Base-by-base conservation (phyloP, 306 rosid genomes). In the Gynostemma pentaphyllum region DNA sequence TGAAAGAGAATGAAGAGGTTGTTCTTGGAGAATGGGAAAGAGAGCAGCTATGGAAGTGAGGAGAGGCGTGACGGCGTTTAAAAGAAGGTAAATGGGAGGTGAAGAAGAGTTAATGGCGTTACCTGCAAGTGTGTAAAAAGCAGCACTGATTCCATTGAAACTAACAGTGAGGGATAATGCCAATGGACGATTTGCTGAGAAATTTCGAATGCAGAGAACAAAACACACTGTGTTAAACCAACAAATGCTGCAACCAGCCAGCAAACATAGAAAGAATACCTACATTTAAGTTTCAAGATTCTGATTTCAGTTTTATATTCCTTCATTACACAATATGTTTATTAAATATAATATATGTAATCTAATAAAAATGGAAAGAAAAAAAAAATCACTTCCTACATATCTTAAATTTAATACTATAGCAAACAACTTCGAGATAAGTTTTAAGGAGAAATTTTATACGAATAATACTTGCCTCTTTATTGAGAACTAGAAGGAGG, bases 171-270 rank as follows among this genome's bases (percentile, higher is more conserved):
- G 95, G 5, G 99, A 81, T 45, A 92, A 45, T 26, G 99, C 99
- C 34, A 92, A 79, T 9, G 99, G 80, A 23, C 88, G 82, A 72
- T 81, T 86, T 0, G 84, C 76, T 10, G 96, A 89, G 76, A 92
- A 92, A 40, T 92, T 92, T 76, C 68, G 79, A 13, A 86, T 84
- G 88, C 99, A 92, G 23, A 92, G 88, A 70, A 92, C 90, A 63
- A 88, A 92, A 42, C 99, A 92, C 0, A 92, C 94, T 5, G 99
- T 88, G 85, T 92, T 88, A 95, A 92, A 88, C 99, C 99, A 92
- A 70, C 99, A 92, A 34, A 92, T 92, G 88, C 95, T 86, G 45
- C 95, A 86, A 23, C 99, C 95, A 41, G 95, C 85, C 48, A 86
- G 66, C 74, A 88, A 72, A 62, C 90, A 81, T 5, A 94, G 81